A percentile compares a stretch with the other conserved stretches of the same genome.
These are phyloP conservation scores for Aspergillus pseudoviridinutans DNA, from an alignment of 2,329 filamentous ascomycete genomes.

Conservation along the genomic window DNA sequence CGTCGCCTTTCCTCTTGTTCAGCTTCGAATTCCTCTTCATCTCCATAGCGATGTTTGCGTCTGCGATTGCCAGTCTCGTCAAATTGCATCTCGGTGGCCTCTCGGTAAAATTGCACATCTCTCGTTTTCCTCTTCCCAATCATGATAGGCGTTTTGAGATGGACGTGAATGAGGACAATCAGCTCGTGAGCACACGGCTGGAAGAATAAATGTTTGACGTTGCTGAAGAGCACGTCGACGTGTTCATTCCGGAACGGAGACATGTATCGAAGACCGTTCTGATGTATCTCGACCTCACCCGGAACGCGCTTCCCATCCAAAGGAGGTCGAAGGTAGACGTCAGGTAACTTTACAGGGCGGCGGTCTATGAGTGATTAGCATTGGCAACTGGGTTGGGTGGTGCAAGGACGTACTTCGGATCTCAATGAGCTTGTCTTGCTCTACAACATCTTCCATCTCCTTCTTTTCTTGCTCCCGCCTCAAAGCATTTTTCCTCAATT, in stretches of 20 bases:
- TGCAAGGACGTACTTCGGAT: slow-evolving; percentile 68
- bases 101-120: slow-evolving; percentile 96
- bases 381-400: background rate
- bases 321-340: slow-evolving; percentile 91
- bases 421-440: slow-evolving; percentile 95
- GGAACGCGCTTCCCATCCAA: slow-evolving; percentile 96
- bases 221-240: slow-evolving; percentile 94
- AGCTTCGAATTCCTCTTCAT: slow-evolving; percentile 97
- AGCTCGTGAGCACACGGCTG: slow-evolving; percentile 94
- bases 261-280: slow-evolving; percentile 96
- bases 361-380: slow-evolving; percentile 57
- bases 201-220: slow-evolving; percentile 98
- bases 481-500: slow-evolving; percentile 87
- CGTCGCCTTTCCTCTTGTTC: slow-evolving; percentile 94
- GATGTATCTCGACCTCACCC: slow-evolving; percentile 94
- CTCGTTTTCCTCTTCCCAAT: slow-evolving; percentile 99
- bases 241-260: slow-evolving; percentile 75
- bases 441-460: slow-evolving; percentile 97
- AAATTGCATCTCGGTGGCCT: slow-evolving; percentile 97
- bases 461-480: slow-evolving; percentile 98
- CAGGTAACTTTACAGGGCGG: slow-evolving; percentile 82
- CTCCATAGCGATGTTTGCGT: slow-evolving; percentile 94
- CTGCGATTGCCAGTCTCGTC: slow-evolving; percentile 98
- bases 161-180: slow-evolving; percentile 96
- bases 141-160: slow-evolving; percentile 96